phyloP scores from a whole-genome alignment of 345 rosid species.

The Eucalyptus grandis region DNA sequence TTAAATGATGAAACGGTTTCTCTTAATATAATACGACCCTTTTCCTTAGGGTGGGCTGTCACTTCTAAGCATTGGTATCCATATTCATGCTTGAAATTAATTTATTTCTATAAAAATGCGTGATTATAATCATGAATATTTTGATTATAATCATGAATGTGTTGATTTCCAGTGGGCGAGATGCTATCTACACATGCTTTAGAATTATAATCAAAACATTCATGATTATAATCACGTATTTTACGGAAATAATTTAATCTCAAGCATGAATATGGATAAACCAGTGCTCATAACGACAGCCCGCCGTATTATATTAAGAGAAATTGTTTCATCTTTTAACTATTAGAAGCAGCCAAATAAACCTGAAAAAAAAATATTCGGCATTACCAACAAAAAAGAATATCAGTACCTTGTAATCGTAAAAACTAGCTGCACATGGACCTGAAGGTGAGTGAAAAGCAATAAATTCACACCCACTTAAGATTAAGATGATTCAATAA shows the following conservation, averaged over 20 bases:
- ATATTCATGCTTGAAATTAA: background rate
- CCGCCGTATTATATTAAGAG: background rate
- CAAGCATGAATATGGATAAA: background rate
- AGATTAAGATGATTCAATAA: background rate
- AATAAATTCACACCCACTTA: background rate
- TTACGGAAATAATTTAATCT: background rate
- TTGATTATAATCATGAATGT: background rate
- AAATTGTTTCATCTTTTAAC: background rate
- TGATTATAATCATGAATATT: background rate
- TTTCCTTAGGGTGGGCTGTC: background rate
- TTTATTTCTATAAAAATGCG: background rate
- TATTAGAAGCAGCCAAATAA: background rate
- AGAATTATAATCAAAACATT: background rate
- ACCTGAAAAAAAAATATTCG: too few relatives aligned
- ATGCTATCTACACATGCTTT: conserved; percentile 19
- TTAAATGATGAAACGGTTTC: background rate
- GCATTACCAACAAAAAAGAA: background rate
- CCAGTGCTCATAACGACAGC: rapidly evolving
- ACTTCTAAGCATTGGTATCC: background rate
- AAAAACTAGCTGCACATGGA: conserved; percentile 86
- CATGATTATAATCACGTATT: background rate
- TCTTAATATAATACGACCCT: background rate
- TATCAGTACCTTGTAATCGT: conserved; percentile 69
- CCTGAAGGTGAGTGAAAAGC: conserved; percentile 20
- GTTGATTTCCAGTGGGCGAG: conserved; percentile 64